These are phyloP conservation scores for Phylloporus rhodoxanthus DNA, from an alignment of 768 basidiomycete species.

Conservation along the genomic window DNA sequence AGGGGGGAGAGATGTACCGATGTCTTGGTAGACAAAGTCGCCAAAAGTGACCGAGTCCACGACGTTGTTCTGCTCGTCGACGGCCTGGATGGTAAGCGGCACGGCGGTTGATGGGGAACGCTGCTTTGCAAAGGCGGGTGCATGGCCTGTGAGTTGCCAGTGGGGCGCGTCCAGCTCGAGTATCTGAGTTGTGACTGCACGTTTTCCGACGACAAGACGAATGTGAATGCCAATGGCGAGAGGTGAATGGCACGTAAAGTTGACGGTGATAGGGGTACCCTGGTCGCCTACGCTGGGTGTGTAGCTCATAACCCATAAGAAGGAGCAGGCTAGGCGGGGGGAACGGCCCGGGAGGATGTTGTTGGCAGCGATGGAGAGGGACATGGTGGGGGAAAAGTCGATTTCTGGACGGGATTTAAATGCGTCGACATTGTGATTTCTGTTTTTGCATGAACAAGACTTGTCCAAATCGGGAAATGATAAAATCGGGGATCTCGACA, in stretches of 20 bases:
- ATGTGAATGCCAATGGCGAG: conserved; percentile 42
- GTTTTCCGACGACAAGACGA: conserved; percentile 67
- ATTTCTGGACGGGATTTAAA: conserved; percentile 19
- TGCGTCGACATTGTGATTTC: conserved; percentile 13
- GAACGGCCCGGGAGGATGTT: conserved; percentile 7
- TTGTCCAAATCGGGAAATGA: conserved; percentile 12
- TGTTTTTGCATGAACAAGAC: conserved; percentile 24
- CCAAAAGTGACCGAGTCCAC: conserved; percentile 68
- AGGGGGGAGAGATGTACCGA: conserved; percentile 29
- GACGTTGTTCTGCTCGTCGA: conserved; percentile 46
- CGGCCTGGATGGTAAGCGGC: conserved; percentile 56
- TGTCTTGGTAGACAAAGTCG: conserved; percentile 58
- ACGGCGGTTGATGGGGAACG: conserved; percentile 37
- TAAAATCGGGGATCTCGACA: conserved; percentile 7
- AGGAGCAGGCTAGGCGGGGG: conserved; percentile 39
- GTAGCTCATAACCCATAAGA: conserved; percentile 63
- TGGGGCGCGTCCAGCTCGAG: conserved; percentile 43
- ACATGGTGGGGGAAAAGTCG: background rate
- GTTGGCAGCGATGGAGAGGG: conserved; percentile 9
- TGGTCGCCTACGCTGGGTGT: conserved; percentile 58
- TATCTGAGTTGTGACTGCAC: conserved; percentile 64
- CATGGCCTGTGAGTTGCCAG: conserved; percentile 62
- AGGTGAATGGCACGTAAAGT: conserved; percentile 35
- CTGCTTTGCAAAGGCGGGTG: conserved; percentile 48
- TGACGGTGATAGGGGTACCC: conserved; percentile 58